A percentile compares a stretch with the other conserved stretches of the same genome.
Conservation (phyloP, 2,329 filamentous ascomycete genomes). For the Calonectria montana region DNA sequence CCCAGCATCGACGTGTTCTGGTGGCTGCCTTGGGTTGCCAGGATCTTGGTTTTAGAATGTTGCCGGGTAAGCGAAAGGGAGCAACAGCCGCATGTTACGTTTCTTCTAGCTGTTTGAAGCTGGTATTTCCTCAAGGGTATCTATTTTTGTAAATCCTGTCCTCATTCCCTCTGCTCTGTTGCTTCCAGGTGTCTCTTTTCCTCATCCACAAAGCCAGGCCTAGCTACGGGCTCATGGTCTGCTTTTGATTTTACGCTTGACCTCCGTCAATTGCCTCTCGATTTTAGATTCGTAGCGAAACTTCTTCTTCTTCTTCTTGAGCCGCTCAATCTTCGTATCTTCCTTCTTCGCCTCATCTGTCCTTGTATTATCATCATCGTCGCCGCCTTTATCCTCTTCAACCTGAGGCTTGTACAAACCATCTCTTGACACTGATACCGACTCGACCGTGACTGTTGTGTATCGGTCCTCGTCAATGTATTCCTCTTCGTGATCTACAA, state of each 20-base stretch:
- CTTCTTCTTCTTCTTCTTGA: constrained; percentile 88
- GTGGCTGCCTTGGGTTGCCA: constrained; percentile 37
- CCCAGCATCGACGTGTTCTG: constrained; percentile 29
- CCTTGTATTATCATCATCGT: constrained; percentile 39
- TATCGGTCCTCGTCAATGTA: constrained; percentile 97
- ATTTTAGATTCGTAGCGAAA: constrained; percentile 93
- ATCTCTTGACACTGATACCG: constrained; percentile 82
- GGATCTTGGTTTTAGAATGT: constrained; percentile 37
- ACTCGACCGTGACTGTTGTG: constrained; percentile 94
- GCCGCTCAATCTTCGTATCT: constrained; percentile 50
- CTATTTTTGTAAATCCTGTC: constrained; percentile 42
- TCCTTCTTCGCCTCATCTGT: constrained; percentile 40
- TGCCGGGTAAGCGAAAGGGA: constrained; percentile 43
- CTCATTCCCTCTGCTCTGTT: constrained; percentile 18
- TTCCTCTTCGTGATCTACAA: constrained; percentile 86
- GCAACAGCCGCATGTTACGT: constrained; percentile 46
- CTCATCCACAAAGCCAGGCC: constrained; percentile 10
- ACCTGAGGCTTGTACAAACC: constrained; percentile 70
- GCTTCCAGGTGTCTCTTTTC: constrained; percentile 13
- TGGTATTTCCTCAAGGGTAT: constrained; percentile 47
- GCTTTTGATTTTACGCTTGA: constrained; percentile 78
- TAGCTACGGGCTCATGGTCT: constrained; percentile 43
- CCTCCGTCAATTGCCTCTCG: constrained; percentile 79
- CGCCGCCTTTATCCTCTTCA: constrained; percentile 49
- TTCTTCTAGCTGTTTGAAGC: constrained; percentile 45